Conservation (phyloP, 2,329 filamentous ascomycete genomes). For the Alternaria solani region DNA sequence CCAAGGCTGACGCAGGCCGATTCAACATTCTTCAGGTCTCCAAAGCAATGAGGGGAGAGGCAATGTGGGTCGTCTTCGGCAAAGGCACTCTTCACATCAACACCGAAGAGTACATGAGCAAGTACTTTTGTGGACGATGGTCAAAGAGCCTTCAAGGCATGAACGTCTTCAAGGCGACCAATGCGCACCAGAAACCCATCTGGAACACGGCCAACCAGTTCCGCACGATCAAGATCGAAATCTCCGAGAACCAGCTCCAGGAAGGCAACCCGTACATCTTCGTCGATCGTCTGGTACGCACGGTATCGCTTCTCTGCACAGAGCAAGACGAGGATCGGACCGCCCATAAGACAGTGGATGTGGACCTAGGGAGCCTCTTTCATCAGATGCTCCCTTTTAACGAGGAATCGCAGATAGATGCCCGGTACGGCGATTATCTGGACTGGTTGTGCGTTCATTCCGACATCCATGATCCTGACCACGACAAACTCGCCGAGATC, state of each 20-base stretch:
- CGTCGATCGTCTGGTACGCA: slow-evolving; percentile 10
- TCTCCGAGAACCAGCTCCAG: neutral
- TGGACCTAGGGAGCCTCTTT: slow-evolving; percentile 20
- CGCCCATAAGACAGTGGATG: slow-evolving; percentile 4
- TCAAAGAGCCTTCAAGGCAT: slow-evolving; percentile 6
- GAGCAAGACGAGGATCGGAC: slow-evolving; percentile 1
- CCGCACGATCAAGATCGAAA: slow-evolving; percentile 11
- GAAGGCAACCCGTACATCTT: slow-evolving; percentile 10
- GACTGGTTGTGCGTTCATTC: slow-evolving; percentile 8
- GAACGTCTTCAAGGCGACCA: neutral
- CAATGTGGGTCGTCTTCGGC: slow-evolving; percentile 19
- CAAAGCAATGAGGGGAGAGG: slow-evolving; percentile 17
- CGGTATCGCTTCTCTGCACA: slow-evolving; percentile 17
- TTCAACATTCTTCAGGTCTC: slow-evolving; percentile 25
- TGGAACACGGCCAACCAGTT: slow-evolving; percentile 20
- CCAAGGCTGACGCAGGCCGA: slow-evolving; percentile 3
- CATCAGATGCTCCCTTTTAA: slow-evolving; percentile 23
- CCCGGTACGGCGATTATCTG: slow-evolving; percentile 2
- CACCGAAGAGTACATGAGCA: neutral
- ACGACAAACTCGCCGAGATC: slow-evolving; percentile 6
- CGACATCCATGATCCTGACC: neutral
- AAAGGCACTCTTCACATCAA: slow-evolving; percentile 12
- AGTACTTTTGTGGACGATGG: slow-evolving; percentile 13
- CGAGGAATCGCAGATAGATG: neutral
- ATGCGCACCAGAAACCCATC: slow-evolving; percentile 10